Evolutionary conservation across 192 early-diverging fungal species (phyloP).

Genomic region (Coemansia guatemalensis): DNA sequence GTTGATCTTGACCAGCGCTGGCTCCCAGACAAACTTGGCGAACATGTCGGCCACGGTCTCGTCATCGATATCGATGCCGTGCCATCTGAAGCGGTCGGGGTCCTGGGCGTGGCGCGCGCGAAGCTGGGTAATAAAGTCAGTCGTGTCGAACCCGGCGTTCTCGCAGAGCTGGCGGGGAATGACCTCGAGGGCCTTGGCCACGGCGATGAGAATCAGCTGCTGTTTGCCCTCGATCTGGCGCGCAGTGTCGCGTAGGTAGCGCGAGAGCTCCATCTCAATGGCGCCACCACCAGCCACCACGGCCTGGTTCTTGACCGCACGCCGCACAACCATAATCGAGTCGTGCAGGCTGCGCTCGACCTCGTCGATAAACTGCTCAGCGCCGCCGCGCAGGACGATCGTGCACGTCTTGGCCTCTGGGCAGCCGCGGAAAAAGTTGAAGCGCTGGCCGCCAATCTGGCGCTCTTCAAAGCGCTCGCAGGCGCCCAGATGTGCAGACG

Average conservation of each 20-base stretch:
- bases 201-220: slow-evolving; percentile 93
- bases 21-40: slow-evolving; percentile 97
- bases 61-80: slow-evolving; percentile 87
- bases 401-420: slow-evolving; percentile 94
- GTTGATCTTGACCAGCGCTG: slow-evolving; percentile 97
- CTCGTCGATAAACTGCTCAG: slow-evolving; percentile 99
- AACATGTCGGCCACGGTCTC: slow-evolving; percentile 90
- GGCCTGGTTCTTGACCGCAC: slow-evolving; percentile 94
- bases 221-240: slow-evolving; percentile 97
- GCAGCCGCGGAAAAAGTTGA: slow-evolving; percentile 96
- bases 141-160: slow-evolving; percentile 98
- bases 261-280: slow-evolving; percentile 97
- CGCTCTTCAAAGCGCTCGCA: slow-evolving; percentile 93
- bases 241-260: slow-evolving; percentile 88
- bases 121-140: slow-evolving; percentile 95
- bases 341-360: slow-evolving; percentile 97
- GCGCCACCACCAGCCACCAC: slow-evolving; percentile 98
- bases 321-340: slow-evolving; percentile 99
- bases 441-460: slow-evolving; percentile 96
- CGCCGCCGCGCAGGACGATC: slow-evolving; percentile 92
- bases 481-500: slow-evolving; percentile 76
- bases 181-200: slow-evolving; percentile 93
- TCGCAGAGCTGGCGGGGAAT: slow-evolving; percentile 98
- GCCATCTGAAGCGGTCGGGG: slow-evolving; percentile 72
- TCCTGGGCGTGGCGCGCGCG: slow-evolving; percentile 81